Evolutionary conservation across 805 yeast genomes (phyloP), one percentile per base, ranked within the genome.

Genomic region (Peterozyma toletana): DNA sequence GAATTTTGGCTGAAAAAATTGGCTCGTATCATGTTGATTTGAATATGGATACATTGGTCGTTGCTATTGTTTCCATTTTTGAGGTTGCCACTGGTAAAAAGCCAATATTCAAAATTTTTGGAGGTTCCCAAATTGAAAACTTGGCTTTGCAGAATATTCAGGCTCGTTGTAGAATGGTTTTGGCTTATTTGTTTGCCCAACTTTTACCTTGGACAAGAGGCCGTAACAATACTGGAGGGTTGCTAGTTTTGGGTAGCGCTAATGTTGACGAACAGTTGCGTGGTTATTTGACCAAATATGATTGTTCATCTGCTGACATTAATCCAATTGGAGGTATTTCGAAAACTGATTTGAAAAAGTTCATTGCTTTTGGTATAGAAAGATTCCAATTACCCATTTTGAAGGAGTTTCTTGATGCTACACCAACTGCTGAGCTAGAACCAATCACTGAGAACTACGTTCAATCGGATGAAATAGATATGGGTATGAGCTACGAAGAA

Each of bases 301-400:
- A 93, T 62, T 89, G 97, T 62, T 90, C 98, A 3, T 82, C 95
- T 14, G 99, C 99, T 1, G 99, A 93, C 66, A 78, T 93, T 48
- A 93, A 93, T 59, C 99, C 99, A 27, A 95, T 93, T 52, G 99
- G 99, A n/a, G 96, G 97, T 33, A 87, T 93, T 37, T 91, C 99
- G 13, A 93, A 93, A 60, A 88, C 89, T 0, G 99, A 95, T 58
- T 68, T 93, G 59, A 89, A 87, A 59, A 71, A 76, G 42, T 93
- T 95, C 55, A 93, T 93, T 42, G 77, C 71, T 2, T 93, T 88
- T 77, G 88, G 97, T 0, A 71, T 78, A 30, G 59, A 56, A 6
- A 69, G 75, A 43, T 91, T 84, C 58, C 73, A 85, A 1, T 59
- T 91, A 56, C 96, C 96, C 3, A 74, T 93, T 17, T 68, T 93